phyloP scores from a whole-genome alignment of 257 asterid species.

The Thymus quinquecostatus region DNA sequence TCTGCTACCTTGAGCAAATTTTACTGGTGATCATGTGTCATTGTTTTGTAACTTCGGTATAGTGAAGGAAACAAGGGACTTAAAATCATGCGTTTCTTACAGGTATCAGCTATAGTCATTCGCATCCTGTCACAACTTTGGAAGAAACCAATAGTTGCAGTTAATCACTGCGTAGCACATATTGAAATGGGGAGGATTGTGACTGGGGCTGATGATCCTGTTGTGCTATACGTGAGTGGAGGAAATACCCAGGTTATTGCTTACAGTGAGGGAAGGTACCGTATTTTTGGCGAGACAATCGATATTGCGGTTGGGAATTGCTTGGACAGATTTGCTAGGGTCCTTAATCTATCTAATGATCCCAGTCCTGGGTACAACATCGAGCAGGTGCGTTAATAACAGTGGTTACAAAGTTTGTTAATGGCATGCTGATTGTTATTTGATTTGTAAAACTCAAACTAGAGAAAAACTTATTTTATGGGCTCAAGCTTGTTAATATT shows the following conservation, averaged over 20 bases:
- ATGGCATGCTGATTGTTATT: neutral
- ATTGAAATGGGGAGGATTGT: constrained; percentile 94
- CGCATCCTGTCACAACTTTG: constrained; percentile 89
- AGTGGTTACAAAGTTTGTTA: neutral
- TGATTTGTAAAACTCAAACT: neutral
- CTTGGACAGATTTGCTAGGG: constrained; percentile 98
- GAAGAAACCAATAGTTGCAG: constrained; percentile 91
- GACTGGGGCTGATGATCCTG: constrained; percentile 94
- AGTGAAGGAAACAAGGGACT: neutral
- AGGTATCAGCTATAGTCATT: constrained; percentile 85
- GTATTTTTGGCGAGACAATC: constrained; percentile 92
- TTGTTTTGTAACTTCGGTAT: neutral
- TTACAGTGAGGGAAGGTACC: constrained; percentile 85
- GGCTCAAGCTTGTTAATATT: neutral
- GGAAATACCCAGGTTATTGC: constrained; percentile 98
- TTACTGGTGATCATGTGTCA: neutral
- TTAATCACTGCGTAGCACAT: constrained; percentile 95
- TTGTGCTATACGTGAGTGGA: constrained; percentile 90
- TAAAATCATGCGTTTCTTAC: constrained; percentile 27
- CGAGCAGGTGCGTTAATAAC: constrained; percentile 65
- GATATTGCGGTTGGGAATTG: constrained; percentile 97
- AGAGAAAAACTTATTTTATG: neutral
- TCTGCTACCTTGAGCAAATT: neutral
- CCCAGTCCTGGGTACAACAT: constrained; percentile 99
- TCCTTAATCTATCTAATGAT: constrained; percentile 86